These are phyloP conservation scores for Hagleromyces aurorensis DNA, from an alignment of 805 yeast genomes.

Conservation along the genomic window DNA sequence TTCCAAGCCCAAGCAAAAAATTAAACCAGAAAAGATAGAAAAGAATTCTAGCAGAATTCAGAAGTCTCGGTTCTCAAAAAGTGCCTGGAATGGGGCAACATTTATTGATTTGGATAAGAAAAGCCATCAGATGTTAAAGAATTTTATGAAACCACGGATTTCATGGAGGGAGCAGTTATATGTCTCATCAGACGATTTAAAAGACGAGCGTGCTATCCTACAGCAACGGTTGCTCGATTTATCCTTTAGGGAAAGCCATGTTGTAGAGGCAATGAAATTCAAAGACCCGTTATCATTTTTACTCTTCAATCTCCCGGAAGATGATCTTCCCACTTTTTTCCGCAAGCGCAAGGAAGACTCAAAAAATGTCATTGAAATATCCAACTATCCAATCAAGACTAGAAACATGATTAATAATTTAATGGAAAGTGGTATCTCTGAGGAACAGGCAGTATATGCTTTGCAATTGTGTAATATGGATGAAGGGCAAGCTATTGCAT, in stretches of 20 bases:
- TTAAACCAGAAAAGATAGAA: not conserved
- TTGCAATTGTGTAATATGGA: slow-evolving; percentile 36
- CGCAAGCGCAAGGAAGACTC: slow-evolving; percentile 50
- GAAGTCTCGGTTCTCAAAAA: slow-evolving; percentile 34
- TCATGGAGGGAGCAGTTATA: slow-evolving; percentile 37
- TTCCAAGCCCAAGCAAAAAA: slow-evolving; percentile 20
- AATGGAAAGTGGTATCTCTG: slow-evolving; percentile 60
- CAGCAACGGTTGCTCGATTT: slow-evolving; percentile 33
- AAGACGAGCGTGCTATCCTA: slow-evolving; percentile 12
- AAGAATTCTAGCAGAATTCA: not conserved
- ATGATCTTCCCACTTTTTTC: slow-evolving; percentile 71
- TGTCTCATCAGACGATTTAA: slow-evolving; percentile 2
- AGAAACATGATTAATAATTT: slow-evolving; percentile 53
- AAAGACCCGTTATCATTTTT: slow-evolving; percentile 42
- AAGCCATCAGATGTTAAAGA: slow-evolving; percentile 55
- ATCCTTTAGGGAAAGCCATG: slow-evolving; percentile 69
- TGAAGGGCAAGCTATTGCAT: slow-evolving; percentile 45
- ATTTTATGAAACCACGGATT: slow-evolving; percentile 48
- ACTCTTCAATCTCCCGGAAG: slow-evolving; percentile 86
- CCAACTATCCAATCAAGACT: slow-evolving; percentile 32
- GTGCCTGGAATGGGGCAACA: slow-evolving; percentile 65
- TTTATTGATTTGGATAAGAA: slow-evolving; percentile 61
- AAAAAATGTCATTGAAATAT: slow-evolving; percentile 45
- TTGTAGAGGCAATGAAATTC: slow-evolving; percentile 62
- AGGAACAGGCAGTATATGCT: slow-evolving; percentile 49